Evolutionary conservation across 1,139 yeast species (phyloP).

Genomic region (Magnusiomyces fungicola): DNA sequence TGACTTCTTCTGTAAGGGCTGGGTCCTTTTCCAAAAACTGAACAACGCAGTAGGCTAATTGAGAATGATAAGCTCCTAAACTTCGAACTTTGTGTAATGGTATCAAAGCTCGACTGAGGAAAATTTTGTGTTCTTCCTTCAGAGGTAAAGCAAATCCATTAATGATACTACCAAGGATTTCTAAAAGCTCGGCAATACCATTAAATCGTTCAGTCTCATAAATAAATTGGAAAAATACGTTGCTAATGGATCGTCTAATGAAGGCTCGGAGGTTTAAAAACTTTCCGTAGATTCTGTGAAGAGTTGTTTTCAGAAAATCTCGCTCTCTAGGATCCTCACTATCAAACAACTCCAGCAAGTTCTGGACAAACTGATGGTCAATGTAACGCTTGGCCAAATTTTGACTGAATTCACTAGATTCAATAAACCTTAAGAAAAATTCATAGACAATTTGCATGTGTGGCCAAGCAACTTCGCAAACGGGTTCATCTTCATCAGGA

Average conservation of each 20-base stretch:
- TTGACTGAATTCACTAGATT: slow-evolving; percentile 91
- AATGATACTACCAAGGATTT: slow-evolving; percentile 90
- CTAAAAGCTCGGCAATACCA: slow-evolving; percentile 91
- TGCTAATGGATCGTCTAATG: slow-evolving; percentile 84
- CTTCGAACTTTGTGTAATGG: slow-evolving; percentile 93
- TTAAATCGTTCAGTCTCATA: slow-evolving; percentile 95
- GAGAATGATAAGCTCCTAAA: slow-evolving; percentile 87
- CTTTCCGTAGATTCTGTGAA: slow-evolving; percentile 94
- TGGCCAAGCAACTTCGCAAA: slow-evolving; percentile 95
- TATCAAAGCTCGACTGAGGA: slow-evolving; percentile 76
- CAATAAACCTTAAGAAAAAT: slow-evolving; percentile 85
- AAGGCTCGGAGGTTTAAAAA: slow-evolving; percentile 84
- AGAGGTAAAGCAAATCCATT: slow-evolving; percentile 97
- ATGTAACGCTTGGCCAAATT: slow-evolving; percentile 88
- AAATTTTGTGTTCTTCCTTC: slow-evolving; percentile 93
- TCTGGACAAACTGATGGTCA: slow-evolving; percentile 81
- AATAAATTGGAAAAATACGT: slow-evolving; percentile 85
- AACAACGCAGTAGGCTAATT: slow-evolving; percentile 91
- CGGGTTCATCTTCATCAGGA: slow-evolving; percentile 99
- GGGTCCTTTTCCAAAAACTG: slow-evolving; percentile 96
- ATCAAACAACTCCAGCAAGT: slow-evolving; percentile 80
- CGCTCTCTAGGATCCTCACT: slow-evolving; percentile 96
- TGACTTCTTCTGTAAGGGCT: slow-evolving; percentile 82
- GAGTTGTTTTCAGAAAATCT: slow-evolving; percentile 87
- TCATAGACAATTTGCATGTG: slow-evolving; percentile 97